A percentile compares a stretch with the other conserved stretches of the same genome.
Conservation (phyloP, 106 monocot species). For the Dendrobium catenatum region DNA sequence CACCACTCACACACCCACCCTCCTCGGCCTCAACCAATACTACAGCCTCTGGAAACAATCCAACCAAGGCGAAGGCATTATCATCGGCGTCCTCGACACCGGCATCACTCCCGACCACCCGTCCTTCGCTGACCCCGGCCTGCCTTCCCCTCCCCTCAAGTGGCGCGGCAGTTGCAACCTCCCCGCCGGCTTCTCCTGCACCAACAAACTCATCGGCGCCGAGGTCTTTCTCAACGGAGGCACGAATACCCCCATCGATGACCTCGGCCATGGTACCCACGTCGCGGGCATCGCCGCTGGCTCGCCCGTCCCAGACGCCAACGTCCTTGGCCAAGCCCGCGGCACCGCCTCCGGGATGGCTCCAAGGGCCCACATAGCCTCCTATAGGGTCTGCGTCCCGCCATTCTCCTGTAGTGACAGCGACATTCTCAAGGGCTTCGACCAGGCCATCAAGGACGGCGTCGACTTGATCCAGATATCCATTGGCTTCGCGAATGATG, state of each 20-base stretch:
- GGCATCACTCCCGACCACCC: slow-evolving; percentile 32
- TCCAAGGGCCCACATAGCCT: slow-evolving; percentile 14
- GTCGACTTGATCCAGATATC: slow-evolving; percentile 26
- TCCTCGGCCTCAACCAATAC: slow-evolving; percentile 5
- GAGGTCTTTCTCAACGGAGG: neutral
- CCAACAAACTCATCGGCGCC: slow-evolving; percentile 44
- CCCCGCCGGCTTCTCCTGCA: slow-evolving; percentile 15
- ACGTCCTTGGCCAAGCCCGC: slow-evolving; percentile 19
- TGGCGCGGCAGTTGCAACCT: slow-evolving; percentile 38
- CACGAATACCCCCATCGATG: slow-evolving; percentile 6
- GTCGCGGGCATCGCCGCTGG: slow-evolving; percentile 30
- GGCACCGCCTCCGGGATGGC: slow-evolving; percentile 35
- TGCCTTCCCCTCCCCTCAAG: slow-evolving; percentile 25
- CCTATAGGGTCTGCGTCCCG: slow-evolving; percentile 13
- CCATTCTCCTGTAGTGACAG: neutral
- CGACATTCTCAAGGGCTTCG: slow-evolving; percentile 12
- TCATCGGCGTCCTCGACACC: slow-evolving; percentile 47
- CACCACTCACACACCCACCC: slow-evolving; percentile 17
- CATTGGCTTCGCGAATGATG: neutral
- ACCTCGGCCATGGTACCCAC: slow-evolving; percentile 34
- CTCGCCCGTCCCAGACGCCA: slow-evolving; percentile 13
- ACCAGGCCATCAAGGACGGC: slow-evolving; percentile 22
- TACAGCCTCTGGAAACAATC: slow-evolving; percentile 14
- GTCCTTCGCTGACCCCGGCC: slow-evolving; percentile 33
- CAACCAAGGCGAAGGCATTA: slow-evolving; percentile 30